Evolutionary conservation across 257 asterid species (phyloP).

Genomic region (Pogostemon cablin): DNA sequence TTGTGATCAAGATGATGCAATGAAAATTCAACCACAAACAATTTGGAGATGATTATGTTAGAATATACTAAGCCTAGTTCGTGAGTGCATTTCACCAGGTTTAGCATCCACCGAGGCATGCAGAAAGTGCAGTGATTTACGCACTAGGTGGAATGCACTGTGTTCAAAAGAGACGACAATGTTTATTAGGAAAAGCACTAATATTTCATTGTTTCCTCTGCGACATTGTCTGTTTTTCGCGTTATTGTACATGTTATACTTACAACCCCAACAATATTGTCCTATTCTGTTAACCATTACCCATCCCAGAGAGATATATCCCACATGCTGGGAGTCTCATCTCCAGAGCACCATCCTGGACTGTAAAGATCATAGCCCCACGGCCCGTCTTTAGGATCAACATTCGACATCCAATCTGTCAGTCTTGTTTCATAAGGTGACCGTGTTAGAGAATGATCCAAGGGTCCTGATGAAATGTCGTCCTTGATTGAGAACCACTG

Average conservation of each 20-base stretch:
- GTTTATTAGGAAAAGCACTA: not conserved
- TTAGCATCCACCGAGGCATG: no score
- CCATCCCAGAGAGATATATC: conserved; percentile 42
- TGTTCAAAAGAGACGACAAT: not conserved
- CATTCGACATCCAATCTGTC: conserved; percentile 39
- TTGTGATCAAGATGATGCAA: no score
- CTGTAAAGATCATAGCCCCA: not conserved
- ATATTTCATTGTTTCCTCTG: not conserved
- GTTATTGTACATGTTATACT: no score
- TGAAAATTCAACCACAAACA: no score
- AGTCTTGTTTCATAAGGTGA: conserved; percentile 45
- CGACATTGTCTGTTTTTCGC: no score
- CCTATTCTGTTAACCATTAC: not conserved
- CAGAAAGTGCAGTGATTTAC: no score
- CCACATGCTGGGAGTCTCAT: conserved; percentile 29
- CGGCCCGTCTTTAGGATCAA: conserved; percentile 12
- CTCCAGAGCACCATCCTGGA: conserved; percentile 30
- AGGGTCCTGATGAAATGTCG: not conserved
- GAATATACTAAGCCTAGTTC: no score
- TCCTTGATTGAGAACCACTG: conserved; percentile 15
- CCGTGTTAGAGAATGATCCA: not conserved
- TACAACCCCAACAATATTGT: not conserved
- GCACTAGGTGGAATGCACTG: no score
- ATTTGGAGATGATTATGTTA: no score
- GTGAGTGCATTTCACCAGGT: no score